Conservation (phyloP, 1,284 basidiomycete species). For the Pseudozyma thailandica region DNA sequence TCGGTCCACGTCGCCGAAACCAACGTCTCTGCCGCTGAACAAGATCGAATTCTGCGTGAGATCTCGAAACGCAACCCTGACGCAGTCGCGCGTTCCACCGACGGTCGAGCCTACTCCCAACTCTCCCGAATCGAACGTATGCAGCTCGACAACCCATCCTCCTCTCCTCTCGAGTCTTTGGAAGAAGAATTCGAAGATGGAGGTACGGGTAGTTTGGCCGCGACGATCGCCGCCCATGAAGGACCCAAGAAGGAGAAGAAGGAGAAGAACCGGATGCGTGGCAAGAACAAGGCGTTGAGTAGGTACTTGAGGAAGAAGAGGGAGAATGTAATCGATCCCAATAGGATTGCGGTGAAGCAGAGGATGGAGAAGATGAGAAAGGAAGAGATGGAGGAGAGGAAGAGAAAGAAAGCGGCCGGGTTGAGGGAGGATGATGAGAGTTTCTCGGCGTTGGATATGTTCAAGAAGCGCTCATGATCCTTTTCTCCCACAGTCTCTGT, state of each 20-base stretch:
- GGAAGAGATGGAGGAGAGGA: slow-evolving; percentile 23
- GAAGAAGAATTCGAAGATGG: slow-evolving; percentile 20
- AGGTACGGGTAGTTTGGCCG: slow-evolving; percentile 19
- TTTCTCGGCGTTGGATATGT: slow-evolving; percentile 40
- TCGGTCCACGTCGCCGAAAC: slow-evolving; percentile 72
- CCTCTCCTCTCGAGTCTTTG: slow-evolving; percentile 14
- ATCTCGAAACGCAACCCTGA: slow-evolving; percentile 24
- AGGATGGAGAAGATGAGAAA: slow-evolving; percentile 44
- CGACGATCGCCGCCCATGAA: slow-evolving; percentile 25
- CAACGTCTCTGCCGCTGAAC: slow-evolving; percentile 77
- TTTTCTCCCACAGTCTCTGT: background rate
- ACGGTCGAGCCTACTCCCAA: slow-evolving; percentile 62
- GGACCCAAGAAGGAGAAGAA: slow-evolving; percentile 25
- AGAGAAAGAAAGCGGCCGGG: slow-evolving; percentile 31
- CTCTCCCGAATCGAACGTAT: slow-evolving; percentile 59
- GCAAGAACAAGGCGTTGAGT: slow-evolving; percentile 62
- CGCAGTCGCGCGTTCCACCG: slow-evolving; percentile 41
- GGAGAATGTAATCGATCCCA: slow-evolving; percentile 64
- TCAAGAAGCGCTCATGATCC: slow-evolving; percentile 26
- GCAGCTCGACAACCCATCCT: slow-evolving; percentile 52
- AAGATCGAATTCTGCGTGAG: slow-evolving; percentile 63
- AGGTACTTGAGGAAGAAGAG: slow-evolving; percentile 63
- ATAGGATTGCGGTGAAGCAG: slow-evolving; percentile 48
- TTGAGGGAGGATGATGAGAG: slow-evolving; percentile 15
- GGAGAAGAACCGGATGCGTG: slow-evolving; percentile 62